Evolutionary conservation across 1,284 basidiomycete species (phyloP), one percentile per base, ranked within the genome.

Genomic region (Amylostereum areolatum): DNA sequence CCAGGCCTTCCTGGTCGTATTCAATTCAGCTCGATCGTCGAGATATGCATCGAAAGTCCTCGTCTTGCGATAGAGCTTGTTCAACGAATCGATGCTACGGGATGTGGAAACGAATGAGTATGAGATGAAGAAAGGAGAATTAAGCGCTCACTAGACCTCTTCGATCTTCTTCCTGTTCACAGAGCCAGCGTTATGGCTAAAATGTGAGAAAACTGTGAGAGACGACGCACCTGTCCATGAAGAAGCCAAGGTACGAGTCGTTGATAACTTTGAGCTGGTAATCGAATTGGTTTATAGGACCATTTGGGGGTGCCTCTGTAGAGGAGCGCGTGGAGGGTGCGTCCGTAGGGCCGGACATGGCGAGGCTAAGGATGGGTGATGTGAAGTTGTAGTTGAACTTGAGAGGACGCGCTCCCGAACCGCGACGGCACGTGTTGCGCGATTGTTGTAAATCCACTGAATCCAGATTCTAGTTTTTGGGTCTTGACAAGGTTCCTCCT

Each of bases 231-330:
- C 91, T 76, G 72, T 94, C 92, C 64, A 81, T 78, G 67, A 93
- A 93, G 73, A 93, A 93, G 54, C 62, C 71, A 55, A 93, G 75
- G 64, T 91, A 91, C 7, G 85, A 86, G 57, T 91, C 87, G 31
- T 78, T 73, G 44, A 91, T 64, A 53, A 81, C 72, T 53, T 71
- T 79, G 35, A 91, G 78, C 57, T 91, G 82, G 35, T 74, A 64
- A 49, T 91, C 88, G 60, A 89, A 91, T 46, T 82, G 68, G 0
- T 81, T 75, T 40, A 88, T 66, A 4, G 86, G 85, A 4, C 84
- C 84, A 57, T 57, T 40, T 28, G 50, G 53, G n/a, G 51, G 54
- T n/a, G 29, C 39, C 8, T 56, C 55, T 24, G 51, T 46, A 25
- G 54, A 52, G 12, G 47, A 31, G 40, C 54, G 52, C 32, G 57